Conservation (phyloP, 345 rosid genomes). For the Durio zibethinus region DNA sequence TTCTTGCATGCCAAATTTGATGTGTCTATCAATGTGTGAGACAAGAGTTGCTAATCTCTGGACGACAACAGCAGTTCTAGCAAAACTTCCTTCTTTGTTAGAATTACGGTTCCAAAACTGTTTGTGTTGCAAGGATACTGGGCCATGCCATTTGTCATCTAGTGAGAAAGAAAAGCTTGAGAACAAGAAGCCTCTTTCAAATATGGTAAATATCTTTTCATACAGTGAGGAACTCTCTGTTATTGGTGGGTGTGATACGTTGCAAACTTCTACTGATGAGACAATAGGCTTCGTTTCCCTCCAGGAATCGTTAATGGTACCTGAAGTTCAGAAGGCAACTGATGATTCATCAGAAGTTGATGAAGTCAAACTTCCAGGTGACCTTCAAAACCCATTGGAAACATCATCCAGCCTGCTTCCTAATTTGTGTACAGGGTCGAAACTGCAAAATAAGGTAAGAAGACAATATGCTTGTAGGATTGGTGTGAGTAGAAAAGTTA, state of each 20-base stretch:
- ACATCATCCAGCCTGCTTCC: slow-evolving; percentile 10
- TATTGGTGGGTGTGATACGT: slow-evolving; percentile 13
- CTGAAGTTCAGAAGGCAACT: neutral
- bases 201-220: slow-evolving; percentile 8
- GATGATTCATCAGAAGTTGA: slow-evolving; percentile 9
- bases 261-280: slow-evolving; percentile 11
- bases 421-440: neutral
- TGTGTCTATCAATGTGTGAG: slow-evolving; percentile 51
- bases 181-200: slow-evolving; percentile 15
- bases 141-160: slow-evolving; percentile 37
- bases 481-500: slow-evolving; percentile 4
- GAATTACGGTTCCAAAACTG: slow-evolving; percentile 54
- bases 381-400: slow-evolving; percentile 11
- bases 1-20: slow-evolving; percentile 53
- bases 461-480: neutral
- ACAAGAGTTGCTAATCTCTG: slow-evolving; percentile 53
- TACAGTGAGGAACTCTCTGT: slow-evolving; percentile 8
- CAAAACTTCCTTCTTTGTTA: slow-evolving; percentile 41
- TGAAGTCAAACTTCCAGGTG: slow-evolving; percentile 19
- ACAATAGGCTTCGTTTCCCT: slow-evolving; percentile 6
- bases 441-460: neutral
- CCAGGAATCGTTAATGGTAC: neutral
- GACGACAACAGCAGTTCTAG: slow-evolving; percentile 42
- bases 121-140: slow-evolving; percentile 45
- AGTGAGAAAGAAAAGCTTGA: slow-evolving; percentile 17